phyloP scores from a whole-genome alignment of 1,284 basidiomycete genomes.

The Apiotrichum montevideense region DNA sequence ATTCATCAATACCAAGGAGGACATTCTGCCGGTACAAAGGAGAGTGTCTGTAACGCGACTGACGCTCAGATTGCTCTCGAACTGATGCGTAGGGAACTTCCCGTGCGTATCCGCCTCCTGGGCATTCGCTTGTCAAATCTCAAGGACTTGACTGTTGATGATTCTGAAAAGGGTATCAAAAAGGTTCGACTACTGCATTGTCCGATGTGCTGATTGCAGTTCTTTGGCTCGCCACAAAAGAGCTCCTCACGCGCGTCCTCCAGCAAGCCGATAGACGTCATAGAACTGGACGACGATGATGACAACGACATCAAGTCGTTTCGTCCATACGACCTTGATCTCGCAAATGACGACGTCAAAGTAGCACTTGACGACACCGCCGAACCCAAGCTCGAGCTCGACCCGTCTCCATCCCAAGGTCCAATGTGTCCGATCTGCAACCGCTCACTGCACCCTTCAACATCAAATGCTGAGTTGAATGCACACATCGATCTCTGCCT shows the following conservation, averaged over 20 bases:
- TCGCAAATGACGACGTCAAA: no score
- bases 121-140: conserved; percentile 77
- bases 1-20: conserved; percentile 69
- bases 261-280: conserved; percentile 9
- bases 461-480: conserved; percentile 40
- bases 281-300: conserved; percentile 14
- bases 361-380: background rate
- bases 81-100: conserved; percentile 70
- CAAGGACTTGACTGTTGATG: conserved; percentile 58
- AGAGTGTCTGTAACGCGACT: background rate
- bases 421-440: conserved; percentile 41
- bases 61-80: conserved; percentile 64
- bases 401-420: conserved; percentile 15
- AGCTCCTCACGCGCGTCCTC: background rate
- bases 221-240: conserved; percentile 17
- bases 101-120: conserved; percentile 68
- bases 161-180: conserved; percentile 30
- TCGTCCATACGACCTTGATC: no score
- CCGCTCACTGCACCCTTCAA: conserved; percentile 23
- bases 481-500: conserved; percentile 45
- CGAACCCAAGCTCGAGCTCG: conserved; percentile 6
- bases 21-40: conserved; percentile 60
- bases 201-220: conserved; percentile 14
- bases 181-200: conserved; percentile 19
- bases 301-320: conserved; percentile 12